Percentiles rank a stretch among this genome's conserved stretches.
Evolutionary conservation across 495 filamentous ascomycete genomes (phyloP).

Genomic region (Xylaria curta): DNA sequence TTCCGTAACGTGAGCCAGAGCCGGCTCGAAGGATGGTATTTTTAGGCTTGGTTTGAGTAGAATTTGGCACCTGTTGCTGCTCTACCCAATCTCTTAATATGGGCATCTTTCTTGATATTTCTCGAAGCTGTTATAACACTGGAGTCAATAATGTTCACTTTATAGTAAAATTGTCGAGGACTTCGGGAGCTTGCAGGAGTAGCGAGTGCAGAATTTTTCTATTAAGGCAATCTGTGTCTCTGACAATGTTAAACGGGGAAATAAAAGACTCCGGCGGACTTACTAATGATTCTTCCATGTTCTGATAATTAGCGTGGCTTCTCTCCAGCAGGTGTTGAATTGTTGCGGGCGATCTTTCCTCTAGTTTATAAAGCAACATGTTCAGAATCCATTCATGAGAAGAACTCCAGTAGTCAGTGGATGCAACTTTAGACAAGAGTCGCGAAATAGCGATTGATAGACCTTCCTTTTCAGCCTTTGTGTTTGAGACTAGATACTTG

Average conservation of each 20-base stretch:
- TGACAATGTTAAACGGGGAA: too few relatives aligned
- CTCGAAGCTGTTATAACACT: neutral
- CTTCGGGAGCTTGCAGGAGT: too few relatives aligned
- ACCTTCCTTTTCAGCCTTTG: conserved; percentile 12
- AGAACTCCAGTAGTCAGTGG: conserved; percentile 16
- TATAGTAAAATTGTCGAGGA: too few relatives aligned
- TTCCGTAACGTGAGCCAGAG: neutral
- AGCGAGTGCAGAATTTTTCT: too few relatives aligned
- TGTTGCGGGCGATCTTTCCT: conserved; percentile 12
- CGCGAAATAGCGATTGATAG: conserved; percentile 1
- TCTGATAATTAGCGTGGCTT: neutral
- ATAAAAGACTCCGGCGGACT: too few relatives aligned
- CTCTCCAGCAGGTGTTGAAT: conserved; percentile 16
- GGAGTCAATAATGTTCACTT: too few relatives aligned
- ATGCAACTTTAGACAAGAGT: conserved; percentile 13
- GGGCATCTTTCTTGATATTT: conserved; percentile 24
- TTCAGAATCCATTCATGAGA: conserved; percentile 19
- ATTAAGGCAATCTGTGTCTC: too few relatives aligned
- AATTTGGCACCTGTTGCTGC: neutral
- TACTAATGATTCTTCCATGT: conserved; percentile 11
- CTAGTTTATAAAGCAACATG: conserved; percentile 24
- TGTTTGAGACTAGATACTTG: conserved; percentile 20
- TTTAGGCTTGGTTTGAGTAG: neutral
- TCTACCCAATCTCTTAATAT: conserved; percentile 13
- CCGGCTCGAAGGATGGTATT: neutral